A percentile compares a stretch with the other conserved stretches of the same genome.
Conservation (phyloP, 2,329 filamentous ascomycete genomes). For the Cytospora chrysosperma region DNA sequence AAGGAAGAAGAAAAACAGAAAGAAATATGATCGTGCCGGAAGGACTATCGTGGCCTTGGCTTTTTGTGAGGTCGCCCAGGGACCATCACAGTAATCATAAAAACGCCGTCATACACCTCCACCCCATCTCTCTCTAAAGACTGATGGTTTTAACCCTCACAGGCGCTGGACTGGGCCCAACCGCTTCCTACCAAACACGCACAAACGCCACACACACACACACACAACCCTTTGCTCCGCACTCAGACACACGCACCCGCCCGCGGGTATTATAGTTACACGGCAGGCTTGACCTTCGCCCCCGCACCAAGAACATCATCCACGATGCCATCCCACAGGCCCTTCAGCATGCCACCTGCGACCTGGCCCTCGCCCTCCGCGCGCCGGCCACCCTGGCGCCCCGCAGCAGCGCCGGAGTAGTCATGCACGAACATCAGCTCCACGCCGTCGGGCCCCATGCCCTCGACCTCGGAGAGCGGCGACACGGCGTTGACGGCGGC, state of each 20-base stretch:
- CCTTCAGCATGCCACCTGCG: conserved; percentile 47
- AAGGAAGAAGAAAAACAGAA: background rate
- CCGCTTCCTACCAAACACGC: background rate
- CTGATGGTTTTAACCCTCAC: background rate
- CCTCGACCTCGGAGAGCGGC: conserved; percentile 57
- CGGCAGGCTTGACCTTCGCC: conserved; percentile 29
- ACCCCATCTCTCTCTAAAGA: background rate
- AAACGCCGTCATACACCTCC: conserved; percentile 14
- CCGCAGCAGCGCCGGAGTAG: conserved; percentile 25
- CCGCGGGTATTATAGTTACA: background rate
- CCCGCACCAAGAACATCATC: conserved; percentile 46
- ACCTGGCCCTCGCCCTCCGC: conserved; percentile 33
- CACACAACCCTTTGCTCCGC: background rate
- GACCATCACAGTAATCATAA: background rate
- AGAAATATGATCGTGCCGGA: background rate
- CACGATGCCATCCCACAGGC: conserved; percentile 57
- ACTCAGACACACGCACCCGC: no score
- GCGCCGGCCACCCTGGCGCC: background rate
- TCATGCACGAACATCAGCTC: conserved; percentile 54
- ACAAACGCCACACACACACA: background rate
- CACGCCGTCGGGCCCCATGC: conserved; percentile 55
- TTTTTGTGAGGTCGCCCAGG: background rate
- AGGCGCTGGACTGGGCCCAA: background rate
- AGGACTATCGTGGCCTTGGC: background rate
- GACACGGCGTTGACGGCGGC: conserved; percentile 50